These are phyloP conservation scores for Austropuccinia psidii DNA, from an alignment of 1,284 basidiomycete genomes.

Conservation along the genomic window DNA sequence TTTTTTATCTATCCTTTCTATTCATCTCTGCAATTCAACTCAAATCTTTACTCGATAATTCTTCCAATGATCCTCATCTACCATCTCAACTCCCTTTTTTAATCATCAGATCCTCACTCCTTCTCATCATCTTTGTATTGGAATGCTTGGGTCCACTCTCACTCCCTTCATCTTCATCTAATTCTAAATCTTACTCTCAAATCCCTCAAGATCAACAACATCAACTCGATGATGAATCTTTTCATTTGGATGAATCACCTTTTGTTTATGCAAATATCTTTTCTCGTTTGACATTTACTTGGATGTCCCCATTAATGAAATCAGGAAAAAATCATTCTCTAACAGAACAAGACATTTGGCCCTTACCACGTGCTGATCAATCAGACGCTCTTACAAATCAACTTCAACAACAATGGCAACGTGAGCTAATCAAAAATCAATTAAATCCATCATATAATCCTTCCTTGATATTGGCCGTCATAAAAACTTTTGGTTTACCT, in stretches of 20 bases:
- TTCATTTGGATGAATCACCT: constrained; percentile 60
- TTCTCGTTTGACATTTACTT: constrained; percentile 59
- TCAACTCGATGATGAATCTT: constrained; percentile 40
- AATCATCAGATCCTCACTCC: constrained; percentile 53
- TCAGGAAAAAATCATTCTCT: constrained; percentile 45
- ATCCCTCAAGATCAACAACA: neutral
- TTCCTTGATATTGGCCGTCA: constrained; percentile 64
- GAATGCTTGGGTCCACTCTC: constrained; percentile 67
- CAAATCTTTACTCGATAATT: constrained; percentile 54
- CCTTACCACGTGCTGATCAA: constrained; percentile 56
- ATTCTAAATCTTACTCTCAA: neutral
- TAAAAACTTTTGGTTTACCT: constrained; percentile 67
- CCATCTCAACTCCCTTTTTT: constrained; percentile 53
- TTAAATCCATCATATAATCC: constrained; percentile 45
- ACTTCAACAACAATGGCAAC: constrained; percentile 54
- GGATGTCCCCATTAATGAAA: constrained; percentile 68
- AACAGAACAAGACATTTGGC: constrained; percentile 49
- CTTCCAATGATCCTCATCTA: constrained; percentile 43
- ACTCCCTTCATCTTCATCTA: constrained; percentile 43
- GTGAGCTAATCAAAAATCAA: constrained; percentile 21
- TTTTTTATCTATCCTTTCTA: constrained; percentile 74
- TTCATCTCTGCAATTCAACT: constrained; percentile 57
- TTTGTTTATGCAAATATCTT: constrained; percentile 62
- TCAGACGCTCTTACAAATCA: constrained; percentile 62
- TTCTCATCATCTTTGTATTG: constrained; percentile 57